phyloP scores from a whole-genome alignment of 495 filamentous ascomycete genomes.

The Haplographium delicatum region DNA sequence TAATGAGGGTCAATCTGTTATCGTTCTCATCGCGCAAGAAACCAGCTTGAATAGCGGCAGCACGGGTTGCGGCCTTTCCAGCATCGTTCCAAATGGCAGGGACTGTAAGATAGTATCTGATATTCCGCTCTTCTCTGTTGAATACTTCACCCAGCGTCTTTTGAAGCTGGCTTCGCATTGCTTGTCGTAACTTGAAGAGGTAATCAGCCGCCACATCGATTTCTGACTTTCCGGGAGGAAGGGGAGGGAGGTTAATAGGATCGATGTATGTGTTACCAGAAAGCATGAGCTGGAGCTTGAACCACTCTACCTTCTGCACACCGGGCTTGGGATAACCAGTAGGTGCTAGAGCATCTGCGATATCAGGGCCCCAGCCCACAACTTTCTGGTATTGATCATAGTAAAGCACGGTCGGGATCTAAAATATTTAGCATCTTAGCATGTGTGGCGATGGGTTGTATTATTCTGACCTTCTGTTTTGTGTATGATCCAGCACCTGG shows the following conservation, averaged over 20 bases:
- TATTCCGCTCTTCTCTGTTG: conserved; percentile 70
- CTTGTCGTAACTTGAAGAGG: conserved; percentile 69
- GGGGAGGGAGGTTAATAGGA: conserved; percentile 70
- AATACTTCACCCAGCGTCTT: conserved; percentile 76
- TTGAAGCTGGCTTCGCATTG: conserved; percentile 65
- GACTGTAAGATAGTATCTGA: conserved; percentile 67
- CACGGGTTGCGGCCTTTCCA: conserved; percentile 65
- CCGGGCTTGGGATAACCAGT: conserved; percentile 71
- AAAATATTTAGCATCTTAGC: conserved; percentile 19
- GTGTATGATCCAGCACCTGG: conserved; percentile 70
- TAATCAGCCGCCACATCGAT: conserved; percentile 75
- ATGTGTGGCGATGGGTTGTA: neutral
- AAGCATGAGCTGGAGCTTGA: conserved; percentile 74
- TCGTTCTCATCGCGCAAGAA: conserved; percentile 73
- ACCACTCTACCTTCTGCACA: conserved; percentile 76
- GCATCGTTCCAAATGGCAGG: conserved; percentile 76
- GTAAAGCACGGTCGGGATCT: conserved; percentile 73
- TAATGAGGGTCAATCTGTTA: conserved; percentile 65
- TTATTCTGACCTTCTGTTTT: conserved; percentile 59
- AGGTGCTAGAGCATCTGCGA: conserved; percentile 67
- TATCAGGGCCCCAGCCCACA: conserved; percentile 72
- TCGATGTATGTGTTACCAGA: conserved; percentile 76
- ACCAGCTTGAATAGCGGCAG: conserved; percentile 68
- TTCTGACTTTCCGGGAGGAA: conserved; percentile 71
- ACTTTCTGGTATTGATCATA: conserved; percentile 76